A percentile compares a stretch with the other conserved stretches of the same genome.
Conservation (phyloP, 106 monocot species). For the Apostasia shenzhenica region DNA sequence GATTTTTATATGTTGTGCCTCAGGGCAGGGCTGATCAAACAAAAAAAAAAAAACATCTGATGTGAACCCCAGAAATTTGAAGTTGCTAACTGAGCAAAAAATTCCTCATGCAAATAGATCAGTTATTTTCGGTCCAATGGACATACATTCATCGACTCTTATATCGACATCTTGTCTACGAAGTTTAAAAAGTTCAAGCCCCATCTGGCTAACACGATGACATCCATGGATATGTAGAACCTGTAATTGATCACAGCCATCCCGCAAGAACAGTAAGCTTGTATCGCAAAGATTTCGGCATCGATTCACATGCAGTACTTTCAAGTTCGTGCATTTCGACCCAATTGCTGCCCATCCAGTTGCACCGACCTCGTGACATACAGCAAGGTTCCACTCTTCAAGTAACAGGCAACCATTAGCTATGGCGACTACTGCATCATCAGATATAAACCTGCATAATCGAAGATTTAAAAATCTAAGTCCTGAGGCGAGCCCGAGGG, state of each 20-base stretch:
- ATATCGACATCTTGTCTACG: slow-evolving; percentile 48
- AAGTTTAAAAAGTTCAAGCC: slow-evolving; percentile 48
- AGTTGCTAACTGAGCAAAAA: background rate
- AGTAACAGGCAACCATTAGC: slow-evolving; percentile 67
- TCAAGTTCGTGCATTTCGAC: slow-evolving; percentile 43
- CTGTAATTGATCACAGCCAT: slow-evolving; percentile 37
- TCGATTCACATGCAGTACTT: slow-evolving; percentile 73
- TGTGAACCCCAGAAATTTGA: too few relatives aligned
- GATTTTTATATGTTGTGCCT: too few relatives aligned
- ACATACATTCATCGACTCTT: slow-evolving; percentile 42
- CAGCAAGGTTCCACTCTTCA: slow-evolving; percentile 77
- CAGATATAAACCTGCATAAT: slow-evolving; percentile 54
- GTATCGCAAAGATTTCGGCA: slow-evolving; percentile 69
- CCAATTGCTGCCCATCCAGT: slow-evolving; percentile 69
- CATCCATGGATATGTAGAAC: slow-evolving; percentile 68
- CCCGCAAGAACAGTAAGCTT: slow-evolving; percentile 41
- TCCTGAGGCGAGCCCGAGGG: slow-evolving; percentile 27
- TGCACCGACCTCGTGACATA: slow-evolving; percentile 58
- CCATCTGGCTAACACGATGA: slow-evolving; percentile 30
- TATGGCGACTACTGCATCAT: slow-evolving; percentile 50
- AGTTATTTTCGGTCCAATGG: slow-evolving; percentile 45
- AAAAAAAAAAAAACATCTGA: too few relatives aligned
- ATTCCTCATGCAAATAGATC: slow-evolving; percentile 30
- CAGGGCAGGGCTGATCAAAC: too few relatives aligned
- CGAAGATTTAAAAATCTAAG: slow-evolving; percentile 63